Conservation (phyloP, 2,329 filamentous ascomycete genomes). For the Botrytis sinoallii region DNA sequence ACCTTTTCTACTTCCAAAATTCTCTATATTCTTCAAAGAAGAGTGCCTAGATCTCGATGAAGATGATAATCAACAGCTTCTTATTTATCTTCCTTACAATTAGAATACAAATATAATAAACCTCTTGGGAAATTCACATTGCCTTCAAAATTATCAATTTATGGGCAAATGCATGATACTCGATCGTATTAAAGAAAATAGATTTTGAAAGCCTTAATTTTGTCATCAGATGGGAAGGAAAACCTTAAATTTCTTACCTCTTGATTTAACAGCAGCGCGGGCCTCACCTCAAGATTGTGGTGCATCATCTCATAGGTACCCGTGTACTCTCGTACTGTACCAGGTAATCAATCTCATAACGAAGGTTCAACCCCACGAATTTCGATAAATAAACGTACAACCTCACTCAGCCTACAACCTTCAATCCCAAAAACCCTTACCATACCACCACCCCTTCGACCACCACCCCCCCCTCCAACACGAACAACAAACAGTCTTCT, state of each 20-base stretch:
- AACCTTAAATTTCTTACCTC: background rate
- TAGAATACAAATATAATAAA: background rate
- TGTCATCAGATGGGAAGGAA: conserved; percentile 1
- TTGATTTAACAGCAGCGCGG: background rate
- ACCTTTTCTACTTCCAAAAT: background rate
- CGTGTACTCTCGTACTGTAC: background rate
- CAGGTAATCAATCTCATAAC: background rate
- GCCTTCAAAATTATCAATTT: background rate
- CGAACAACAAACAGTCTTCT: background rate
- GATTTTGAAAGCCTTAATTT: background rate
- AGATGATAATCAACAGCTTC: background rate
- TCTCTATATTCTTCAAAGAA: background rate
- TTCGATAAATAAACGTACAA: conserved; percentile 17
- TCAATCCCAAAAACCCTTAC: background rate
- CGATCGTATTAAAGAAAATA: background rate
- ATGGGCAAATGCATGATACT: background rate
- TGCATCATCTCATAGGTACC: background rate
- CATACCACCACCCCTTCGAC: background rate
- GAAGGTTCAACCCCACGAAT: conserved; percentile 15
- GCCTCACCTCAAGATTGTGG: conserved; percentile 2
- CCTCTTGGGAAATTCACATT: too few species aligned
- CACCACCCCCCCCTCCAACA: background rate
- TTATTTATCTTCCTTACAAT: background rate
- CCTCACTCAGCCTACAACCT: conserved; percentile 7
- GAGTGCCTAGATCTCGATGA: background rate